phyloP scores from a whole-genome alignment of 2,329 filamentous ascomycete species.

The Fonsecaea pugnacius region DNA sequence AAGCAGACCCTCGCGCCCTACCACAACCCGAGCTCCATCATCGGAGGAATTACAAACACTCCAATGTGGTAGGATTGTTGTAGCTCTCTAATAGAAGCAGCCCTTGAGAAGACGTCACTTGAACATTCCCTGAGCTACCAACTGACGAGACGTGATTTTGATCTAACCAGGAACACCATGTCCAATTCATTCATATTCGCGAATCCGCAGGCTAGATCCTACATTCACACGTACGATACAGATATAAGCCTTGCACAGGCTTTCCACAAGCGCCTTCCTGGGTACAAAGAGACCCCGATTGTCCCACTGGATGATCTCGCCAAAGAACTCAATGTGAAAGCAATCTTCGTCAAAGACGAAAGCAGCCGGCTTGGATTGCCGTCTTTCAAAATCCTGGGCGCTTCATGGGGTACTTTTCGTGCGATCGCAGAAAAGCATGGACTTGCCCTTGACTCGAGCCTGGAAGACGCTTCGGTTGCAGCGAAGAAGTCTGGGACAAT shows the following conservation, averaged over 20 bases:
- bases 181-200: constrained; percentile 21
- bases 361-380: constrained; percentile 69
- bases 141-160: not conserved
- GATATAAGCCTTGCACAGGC: constrained; percentile 24
- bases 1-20: not conserved
- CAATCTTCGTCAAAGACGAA: constrained; percentile 73
- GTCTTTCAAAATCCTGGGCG: constrained; percentile 79
- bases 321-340: constrained; percentile 59
- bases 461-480: constrained; percentile 51
- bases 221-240: constrained; percentile 21
- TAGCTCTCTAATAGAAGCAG: not conserved
- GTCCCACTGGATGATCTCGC: constrained; percentile 60
- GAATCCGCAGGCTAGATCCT: constrained; percentile 25
- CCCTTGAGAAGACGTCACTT: not conserved
- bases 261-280: constrained; percentile 65
- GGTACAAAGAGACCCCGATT: constrained; percentile 62
- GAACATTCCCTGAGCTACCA: not conserved
- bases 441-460: constrained; percentile 49
- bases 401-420: constrained; percentile 71
- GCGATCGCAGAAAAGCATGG: constrained; percentile 55
- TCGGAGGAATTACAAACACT: not conserved
- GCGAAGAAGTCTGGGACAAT: constrained; percentile 44
- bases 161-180: constrained; percentile 9
- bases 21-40: not conserved
- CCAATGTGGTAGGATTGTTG: not conserved